phyloP scores from a whole-genome alignment of 179 eudicot genomes.

The Drosera spatulata region DNA sequence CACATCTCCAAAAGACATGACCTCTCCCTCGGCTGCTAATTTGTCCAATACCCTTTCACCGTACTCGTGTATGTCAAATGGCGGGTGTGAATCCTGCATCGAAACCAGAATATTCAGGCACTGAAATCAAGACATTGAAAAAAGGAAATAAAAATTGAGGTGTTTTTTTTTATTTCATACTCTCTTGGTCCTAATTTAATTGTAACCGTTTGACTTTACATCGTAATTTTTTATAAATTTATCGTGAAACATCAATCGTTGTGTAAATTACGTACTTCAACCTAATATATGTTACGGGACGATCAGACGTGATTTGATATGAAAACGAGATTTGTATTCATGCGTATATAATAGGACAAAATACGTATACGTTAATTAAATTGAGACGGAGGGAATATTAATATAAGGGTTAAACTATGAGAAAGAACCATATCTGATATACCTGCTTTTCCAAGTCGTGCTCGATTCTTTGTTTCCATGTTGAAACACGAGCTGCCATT shows the following conservation, averaged over 20 bases:
- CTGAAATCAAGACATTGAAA: background rate
- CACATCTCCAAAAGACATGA: conserved; percentile 55
- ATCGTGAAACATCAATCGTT: no score
- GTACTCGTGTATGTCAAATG: conserved; percentile 83
- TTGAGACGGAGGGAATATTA: no score
- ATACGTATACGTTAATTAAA: no score
- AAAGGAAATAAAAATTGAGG: background rate
- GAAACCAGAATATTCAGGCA: background rate
- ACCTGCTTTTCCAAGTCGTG: conserved; percentile 74
- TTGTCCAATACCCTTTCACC: conserved; percentile 61
- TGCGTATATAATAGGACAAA: no score
- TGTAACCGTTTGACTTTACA: no score
- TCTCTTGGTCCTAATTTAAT: no score
- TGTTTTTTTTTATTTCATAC: no score
- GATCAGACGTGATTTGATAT: no score
- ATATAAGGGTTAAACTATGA: background rate
- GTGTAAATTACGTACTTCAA: no score
- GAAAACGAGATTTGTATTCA: no score
- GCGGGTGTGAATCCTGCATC: conserved; percentile 69
- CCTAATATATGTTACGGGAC: no score
- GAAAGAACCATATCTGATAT: background rate
- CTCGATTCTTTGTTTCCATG: conserved; percentile 92
- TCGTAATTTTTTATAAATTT: no score
- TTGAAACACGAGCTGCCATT: conserved; percentile 79
- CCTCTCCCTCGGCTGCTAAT: conserved; percentile 32